These are phyloP conservation scores for Fomitopsis serialis DNA, from an alignment of 768 basidiomycete genomes.

Conservation along the genomic window DNA sequence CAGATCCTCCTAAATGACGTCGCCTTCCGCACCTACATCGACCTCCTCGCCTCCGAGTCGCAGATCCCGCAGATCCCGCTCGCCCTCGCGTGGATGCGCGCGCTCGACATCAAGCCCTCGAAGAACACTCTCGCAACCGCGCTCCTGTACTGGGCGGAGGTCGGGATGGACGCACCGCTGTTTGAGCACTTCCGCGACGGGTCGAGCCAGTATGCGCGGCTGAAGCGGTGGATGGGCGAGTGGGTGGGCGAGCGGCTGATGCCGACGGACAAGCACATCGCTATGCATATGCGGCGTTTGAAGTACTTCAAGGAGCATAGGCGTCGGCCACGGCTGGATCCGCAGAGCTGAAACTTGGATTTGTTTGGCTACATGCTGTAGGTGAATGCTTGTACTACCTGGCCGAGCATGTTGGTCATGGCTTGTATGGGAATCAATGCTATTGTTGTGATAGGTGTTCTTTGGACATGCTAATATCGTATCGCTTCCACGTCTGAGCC, in stretches of 20 bases:
- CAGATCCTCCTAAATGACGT: conserved; percentile 44
- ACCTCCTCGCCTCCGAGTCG: conserved; percentile 48
- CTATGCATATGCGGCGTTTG: conserved; percentile 7
- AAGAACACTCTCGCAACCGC: conserved; percentile 51
- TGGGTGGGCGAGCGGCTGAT: conserved; percentile 50
- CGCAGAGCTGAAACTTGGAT: not conserved
- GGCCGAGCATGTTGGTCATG: too few species aligned
- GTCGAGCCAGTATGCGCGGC: conserved; percentile 30
- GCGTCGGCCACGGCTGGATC: not conserved
- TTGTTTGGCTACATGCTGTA: not conserved
- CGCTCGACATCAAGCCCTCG: conserved; percentile 47
- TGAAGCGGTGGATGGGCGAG: conserved; percentile 47
- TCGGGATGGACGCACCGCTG: conserved; percentile 54
- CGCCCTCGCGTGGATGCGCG: conserved; percentile 70
- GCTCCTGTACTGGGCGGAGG: conserved; percentile 69
- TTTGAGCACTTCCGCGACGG: conserved; percentile 37
- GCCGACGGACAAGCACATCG: conserved; percentile 37
- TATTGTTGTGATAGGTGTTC: too few species aligned
- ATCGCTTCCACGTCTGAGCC: too few species aligned
- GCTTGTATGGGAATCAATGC: too few species aligned
- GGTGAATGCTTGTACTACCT: too few species aligned
- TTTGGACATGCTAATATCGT: too few species aligned
- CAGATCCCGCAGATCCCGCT: conserved; percentile 58
- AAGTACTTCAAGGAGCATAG: not conserved
- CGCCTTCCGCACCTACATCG: conserved; percentile 55